phyloP scores from a whole-genome alignment of 768 basidiomycete genomes.

The Leucocoprinus leucothites region DNA sequence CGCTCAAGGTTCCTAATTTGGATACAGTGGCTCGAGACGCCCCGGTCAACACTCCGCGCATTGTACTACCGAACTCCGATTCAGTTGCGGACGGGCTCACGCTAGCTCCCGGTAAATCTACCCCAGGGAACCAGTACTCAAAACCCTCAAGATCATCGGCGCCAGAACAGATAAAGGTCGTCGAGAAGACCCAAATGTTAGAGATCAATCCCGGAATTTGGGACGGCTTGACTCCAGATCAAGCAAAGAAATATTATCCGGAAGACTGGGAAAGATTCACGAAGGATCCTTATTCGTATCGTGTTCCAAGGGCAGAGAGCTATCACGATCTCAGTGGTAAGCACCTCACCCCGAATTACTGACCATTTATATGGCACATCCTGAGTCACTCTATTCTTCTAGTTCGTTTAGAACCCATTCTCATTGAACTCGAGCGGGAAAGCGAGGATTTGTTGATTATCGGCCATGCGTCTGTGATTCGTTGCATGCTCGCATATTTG shows the following conservation, averaged over 20 bases:
- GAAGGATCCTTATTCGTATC: constrained; percentile 89
- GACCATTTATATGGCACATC: background rate
- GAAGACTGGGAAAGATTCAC: constrained; percentile 93
- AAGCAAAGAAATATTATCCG: constrained; percentile 87
- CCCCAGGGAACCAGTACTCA: background rate
- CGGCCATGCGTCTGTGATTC: constrained; percentile 95
- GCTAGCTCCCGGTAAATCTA: background rate
- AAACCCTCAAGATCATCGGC: constrained; percentile 12
- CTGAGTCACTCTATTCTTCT: constrained; percentile 5
- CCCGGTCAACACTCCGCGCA: constrained; percentile 8
- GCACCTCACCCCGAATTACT: background rate
- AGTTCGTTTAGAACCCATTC: constrained; percentile 92
- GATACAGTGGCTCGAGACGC: constrained; percentile 6
- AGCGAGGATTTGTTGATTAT: constrained; percentile 95
- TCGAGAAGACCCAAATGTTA: constrained; percentile 94
- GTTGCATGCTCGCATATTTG: constrained; percentile 90
- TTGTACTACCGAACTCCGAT: constrained; percentile 1
- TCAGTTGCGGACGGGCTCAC: background rate
- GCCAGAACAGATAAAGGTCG: constrained; percentile 65
- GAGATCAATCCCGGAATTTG: constrained; percentile 98
- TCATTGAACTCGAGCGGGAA: constrained; percentile 93
- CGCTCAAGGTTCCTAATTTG: background rate
- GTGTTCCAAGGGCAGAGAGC: constrained; percentile 92
- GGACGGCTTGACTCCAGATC: constrained; percentile 91
- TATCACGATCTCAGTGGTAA: constrained; percentile 92